phyloP scores from a whole-genome alignment of 352 stramenopile species.

The Globisporangium irregulare region DNA sequence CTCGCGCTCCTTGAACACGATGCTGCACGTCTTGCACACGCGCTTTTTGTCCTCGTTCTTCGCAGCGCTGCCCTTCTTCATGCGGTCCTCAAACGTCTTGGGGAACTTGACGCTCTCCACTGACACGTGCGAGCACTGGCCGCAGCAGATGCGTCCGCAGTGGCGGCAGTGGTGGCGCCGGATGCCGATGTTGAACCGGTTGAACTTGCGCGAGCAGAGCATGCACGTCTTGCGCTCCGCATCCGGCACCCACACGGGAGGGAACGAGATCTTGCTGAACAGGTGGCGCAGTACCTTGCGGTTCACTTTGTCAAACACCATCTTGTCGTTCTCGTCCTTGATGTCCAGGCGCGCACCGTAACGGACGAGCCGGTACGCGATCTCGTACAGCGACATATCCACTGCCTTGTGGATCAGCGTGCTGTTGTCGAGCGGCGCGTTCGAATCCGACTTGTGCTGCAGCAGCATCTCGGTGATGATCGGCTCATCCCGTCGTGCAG shows the following conservation, averaged over 20 bases:
- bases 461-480: constrained; percentile 79
- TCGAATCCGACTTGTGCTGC: constrained; percentile 70
- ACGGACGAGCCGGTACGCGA: constrained; percentile 71
- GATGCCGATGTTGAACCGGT: constrained; percentile 50
- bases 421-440: constrained; percentile 57
- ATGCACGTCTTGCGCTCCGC: constrained; percentile 73
- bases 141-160: constrained; percentile 78
- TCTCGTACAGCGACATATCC: constrained; percentile 66
- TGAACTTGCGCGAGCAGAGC: constrained; percentile 77
- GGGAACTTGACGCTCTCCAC: constrained; percentile 74
- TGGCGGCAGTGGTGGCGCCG: constrained; percentile 85
- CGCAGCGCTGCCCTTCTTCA: constrained; percentile 33
- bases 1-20: constrained; percentile 70
- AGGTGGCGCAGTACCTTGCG: constrained; percentile 69
- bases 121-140: constrained; percentile 70
- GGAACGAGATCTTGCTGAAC: constrained; percentile 70
- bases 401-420: constrained; percentile 75
- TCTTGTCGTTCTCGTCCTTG: constrained; percentile 72
- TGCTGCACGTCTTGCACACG: constrained; percentile 73
- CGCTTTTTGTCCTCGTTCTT: constrained; percentile 53
- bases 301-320: constrained; percentile 85
- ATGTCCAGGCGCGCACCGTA: constrained; percentile 72
- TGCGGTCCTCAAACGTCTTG: constrained; percentile 39
- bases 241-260: constrained; percentile 81
- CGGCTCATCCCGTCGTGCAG: constrained; percentile 68